Conservation (phyloP, 495 filamentous ascomycete species). For the Hyphodiscus hymeniophilus region DNA sequence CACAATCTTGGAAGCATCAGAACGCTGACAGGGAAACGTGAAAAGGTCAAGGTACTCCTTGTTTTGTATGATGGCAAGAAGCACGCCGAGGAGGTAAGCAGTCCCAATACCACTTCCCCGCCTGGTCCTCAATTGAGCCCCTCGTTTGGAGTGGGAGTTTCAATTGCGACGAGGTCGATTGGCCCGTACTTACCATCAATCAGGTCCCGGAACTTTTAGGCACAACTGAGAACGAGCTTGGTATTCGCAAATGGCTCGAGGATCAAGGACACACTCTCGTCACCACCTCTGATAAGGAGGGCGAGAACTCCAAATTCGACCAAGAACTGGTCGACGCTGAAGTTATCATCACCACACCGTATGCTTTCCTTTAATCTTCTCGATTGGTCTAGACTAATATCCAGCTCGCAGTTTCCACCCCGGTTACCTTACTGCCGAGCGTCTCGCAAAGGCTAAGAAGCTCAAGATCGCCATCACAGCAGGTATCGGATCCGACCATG, state of each 20-base stretch:
- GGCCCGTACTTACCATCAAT: not conserved
- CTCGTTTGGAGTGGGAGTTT: not conserved
- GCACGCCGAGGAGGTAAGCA: constrained; percentile 21
- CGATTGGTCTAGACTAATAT: constrained; percentile 6
- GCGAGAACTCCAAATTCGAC: constrained; percentile 88
- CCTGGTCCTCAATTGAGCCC: constrained; percentile 2
- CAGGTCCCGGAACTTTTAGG: constrained; percentile 61
- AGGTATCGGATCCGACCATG: constrained; percentile 96
- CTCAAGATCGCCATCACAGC: constrained; percentile 95
- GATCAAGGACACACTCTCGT: constrained; percentile 90
- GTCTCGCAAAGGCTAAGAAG: constrained; percentile 96
- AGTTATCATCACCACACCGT: constrained; percentile 99
- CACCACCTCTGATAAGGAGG: constrained; percentile 96
- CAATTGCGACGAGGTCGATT: not conserved
- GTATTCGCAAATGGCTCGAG: constrained; percentile 92
- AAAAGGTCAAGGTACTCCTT: constrained; percentile 41
- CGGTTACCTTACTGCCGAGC: constrained; percentile 93
- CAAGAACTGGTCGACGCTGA: constrained; percentile 93
- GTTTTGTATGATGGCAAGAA: constrained; percentile 45
- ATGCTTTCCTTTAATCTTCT: constrained; percentile 25
- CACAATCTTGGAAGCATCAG: constrained; percentile 21
- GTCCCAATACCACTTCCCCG: not conserved
- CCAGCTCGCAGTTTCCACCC: constrained; percentile 74
- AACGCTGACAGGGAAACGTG: constrained; percentile 25
- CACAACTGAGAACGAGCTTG: constrained; percentile 96